Percentiles rank a stretch among this genome's conserved stretches.
These are phyloP conservation scores for Vanderwaltozyma verrucispora DNA, from an alignment of 805 yeast species.

Conservation along the genomic window DNA sequence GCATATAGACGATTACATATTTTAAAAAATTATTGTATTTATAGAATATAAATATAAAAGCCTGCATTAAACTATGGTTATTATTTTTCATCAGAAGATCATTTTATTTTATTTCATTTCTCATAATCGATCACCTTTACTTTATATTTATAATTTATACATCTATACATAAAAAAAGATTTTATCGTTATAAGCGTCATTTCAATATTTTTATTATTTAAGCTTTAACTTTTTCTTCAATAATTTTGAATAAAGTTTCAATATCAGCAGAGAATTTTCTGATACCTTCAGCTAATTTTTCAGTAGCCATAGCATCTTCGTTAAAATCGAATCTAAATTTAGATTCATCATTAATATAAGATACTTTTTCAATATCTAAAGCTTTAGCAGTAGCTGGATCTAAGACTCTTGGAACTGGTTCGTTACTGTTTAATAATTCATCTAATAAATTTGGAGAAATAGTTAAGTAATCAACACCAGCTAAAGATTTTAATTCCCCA, in stretches of 20 bases:
- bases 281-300: constrained; percentile 95
- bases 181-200: too few relatives aligned
- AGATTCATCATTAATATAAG: constrained; percentile 78
- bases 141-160: too few relatives aligned
- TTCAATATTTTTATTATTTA: constrained; percentile 8
- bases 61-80: too few relatives aligned
- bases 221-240: constrained; percentile 47
- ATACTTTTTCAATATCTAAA: constrained; percentile 51
- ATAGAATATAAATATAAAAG: too few relatives aligned
- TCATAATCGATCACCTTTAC: too few relatives aligned
- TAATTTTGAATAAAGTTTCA: constrained; percentile 58
- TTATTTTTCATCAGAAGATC: too few relatives aligned
- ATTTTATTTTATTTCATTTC: too few relatives aligned
- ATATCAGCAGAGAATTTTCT: constrained; percentile 94
- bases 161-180: too few relatives aligned
- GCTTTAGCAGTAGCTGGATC: constrained; percentile 53
- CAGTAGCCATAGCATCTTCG: constrained; percentile 98
- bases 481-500: constrained; percentile 91
- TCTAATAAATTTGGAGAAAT: constrained; percentile 89
- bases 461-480: constrained; percentile 95
- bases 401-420: constrained; percentile 70
- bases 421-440: constrained; percentile 70
- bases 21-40: too few relatives aligned
- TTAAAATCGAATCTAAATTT: constrained; percentile 82
- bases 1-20: too few relatives aligned